Percentiles rank a stretch among this genome's conserved stretches.
Conservation (phyloP, 345 rosid species). For the Clausena lansium region DNA sequence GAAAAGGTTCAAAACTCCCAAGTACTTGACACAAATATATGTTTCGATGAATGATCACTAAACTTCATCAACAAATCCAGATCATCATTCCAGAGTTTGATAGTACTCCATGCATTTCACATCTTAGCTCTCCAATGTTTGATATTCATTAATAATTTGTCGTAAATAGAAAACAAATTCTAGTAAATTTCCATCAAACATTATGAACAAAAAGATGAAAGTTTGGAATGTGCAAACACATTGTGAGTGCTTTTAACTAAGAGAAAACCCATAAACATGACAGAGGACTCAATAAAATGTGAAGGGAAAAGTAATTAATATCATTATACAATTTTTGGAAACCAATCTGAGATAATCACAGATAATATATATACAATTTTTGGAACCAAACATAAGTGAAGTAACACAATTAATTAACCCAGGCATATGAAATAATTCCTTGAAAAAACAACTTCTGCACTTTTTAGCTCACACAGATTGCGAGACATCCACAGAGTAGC, state of each 20-base stretch:
- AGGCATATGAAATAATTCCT: neutral
- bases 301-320: neutral
- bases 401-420: neutral
- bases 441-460: neutral
- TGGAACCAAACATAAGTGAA: neutral
- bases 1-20: neutral
- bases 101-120: neutral
- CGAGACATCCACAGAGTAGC: neutral
- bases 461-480: neutral
- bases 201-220: too few species aligned
- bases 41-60: neutral
- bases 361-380: neutral
- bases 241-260: neutral
- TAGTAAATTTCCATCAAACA: neutral
- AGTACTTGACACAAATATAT: neutral
- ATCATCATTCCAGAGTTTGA: neutral
- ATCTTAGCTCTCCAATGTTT: neutral
- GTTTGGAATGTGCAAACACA: neutral
- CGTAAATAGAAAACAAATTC: neutral
- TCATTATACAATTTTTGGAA: neutral
- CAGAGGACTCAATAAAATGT: neutral
- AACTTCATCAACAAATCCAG: neutral
- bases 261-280: neutral
- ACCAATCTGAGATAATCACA: neutral
- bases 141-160: too few species aligned